Evolutionary conservation across 2,329 filamentous ascomycete genomes (phyloP).

Genomic region (Botryotinia globosa): DNA sequence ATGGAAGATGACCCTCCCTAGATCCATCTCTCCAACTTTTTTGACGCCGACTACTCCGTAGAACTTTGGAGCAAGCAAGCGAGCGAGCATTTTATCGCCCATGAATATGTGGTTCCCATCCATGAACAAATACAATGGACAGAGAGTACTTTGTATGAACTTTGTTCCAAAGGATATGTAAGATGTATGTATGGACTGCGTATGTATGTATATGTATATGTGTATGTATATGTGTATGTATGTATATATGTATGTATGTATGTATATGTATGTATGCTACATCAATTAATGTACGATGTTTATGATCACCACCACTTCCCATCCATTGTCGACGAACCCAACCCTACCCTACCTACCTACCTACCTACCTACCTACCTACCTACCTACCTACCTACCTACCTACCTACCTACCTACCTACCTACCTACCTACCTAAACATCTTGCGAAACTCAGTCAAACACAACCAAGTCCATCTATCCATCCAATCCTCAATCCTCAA

Average conservation of each 20-base stretch:
- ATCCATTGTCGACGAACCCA: neutral
- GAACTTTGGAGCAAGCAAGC: neutral
- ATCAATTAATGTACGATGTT: neutral
- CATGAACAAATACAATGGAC: neutral
- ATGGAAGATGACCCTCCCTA: neutral
- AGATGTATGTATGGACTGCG: neutral
- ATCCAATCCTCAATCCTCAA: neutral
- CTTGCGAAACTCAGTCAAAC: no score
- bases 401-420: no score
- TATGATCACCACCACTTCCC: neutral
- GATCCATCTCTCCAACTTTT: neutral
- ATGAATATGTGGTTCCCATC: neutral
- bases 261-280: neutral
- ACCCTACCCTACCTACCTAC: neutral
- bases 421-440: neutral
- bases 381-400: neutral
- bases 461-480: neutral
- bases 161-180: neutral
- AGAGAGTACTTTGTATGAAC: no score
- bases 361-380: neutral
- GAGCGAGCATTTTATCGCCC: neutral
- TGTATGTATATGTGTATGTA: neutral
- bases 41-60: constrained; percentile 12
- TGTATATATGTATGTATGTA: no score
- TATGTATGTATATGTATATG: neutral